Evolutionary conservation across 805 yeast genomes (phyloP).

Genomic region (Yamadazyma olivae): DNA sequence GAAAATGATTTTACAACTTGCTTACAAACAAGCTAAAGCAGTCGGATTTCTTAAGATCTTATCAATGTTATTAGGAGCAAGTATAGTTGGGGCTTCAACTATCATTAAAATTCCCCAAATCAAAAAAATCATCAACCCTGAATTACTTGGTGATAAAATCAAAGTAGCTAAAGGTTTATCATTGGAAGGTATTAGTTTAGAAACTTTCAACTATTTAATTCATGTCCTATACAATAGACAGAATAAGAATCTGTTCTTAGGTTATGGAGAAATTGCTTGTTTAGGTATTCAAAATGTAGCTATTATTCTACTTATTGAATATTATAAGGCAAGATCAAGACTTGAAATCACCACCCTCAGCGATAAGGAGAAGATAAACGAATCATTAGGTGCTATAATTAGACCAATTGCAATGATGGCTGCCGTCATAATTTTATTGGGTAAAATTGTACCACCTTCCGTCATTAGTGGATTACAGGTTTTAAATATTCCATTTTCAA

Average conservation of each 20-base stretch:
- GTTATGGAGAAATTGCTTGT: constrained; percentile 40
- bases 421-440: constrained; percentile 25
- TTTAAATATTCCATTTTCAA: constrained; percentile 35
- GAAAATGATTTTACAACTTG: constrained; percentile 35
- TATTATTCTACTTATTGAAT: constrained; percentile 34
- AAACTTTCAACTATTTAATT: constrained; percentile 32
- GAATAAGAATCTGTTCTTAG: constrained; percentile 29
- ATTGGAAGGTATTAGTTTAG: constrained; percentile 32
- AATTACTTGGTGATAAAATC: constrained; percentile 20
- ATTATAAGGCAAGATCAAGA: constrained; percentile 25
- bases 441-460: constrained; percentile 28
- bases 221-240: constrained; percentile 39
- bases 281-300: constrained; percentile 37
- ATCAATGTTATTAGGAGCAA: constrained; percentile 29
- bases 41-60: constrained; percentile 33
- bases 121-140: constrained; percentile 28
- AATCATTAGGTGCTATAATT: constrained; percentile 17
- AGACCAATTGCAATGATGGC: constrained; percentile 25
- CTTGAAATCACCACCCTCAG: constrained; percentile 13
- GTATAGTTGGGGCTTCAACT: constrained; percentile 36
- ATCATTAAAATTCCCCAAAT: constrained; percentile 42
- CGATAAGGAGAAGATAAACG: constrained; percentile 17
- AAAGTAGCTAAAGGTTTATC: constrained; percentile 37
- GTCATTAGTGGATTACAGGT: constrained; percentile 31
- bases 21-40: constrained; percentile 29